A percentile compares a stretch with the other conserved stretches of the same genome.
Evolutionary conservation across 345 rosid genomes (phyloP).

Genomic region (Rhodamnia argentea): DNA sequence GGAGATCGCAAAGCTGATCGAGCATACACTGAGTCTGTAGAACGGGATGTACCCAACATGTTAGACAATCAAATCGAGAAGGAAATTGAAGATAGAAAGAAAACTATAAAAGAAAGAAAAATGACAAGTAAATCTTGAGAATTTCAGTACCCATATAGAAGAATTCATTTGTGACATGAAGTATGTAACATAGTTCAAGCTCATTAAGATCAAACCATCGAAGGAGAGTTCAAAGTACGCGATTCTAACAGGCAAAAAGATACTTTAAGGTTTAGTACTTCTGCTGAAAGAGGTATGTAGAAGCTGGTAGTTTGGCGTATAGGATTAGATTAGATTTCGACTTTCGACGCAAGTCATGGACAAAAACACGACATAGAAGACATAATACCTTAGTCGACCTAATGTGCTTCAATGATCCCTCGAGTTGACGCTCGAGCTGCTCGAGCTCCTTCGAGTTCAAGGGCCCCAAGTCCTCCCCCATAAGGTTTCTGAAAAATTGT

Average conservation of each 20-base stretch:
- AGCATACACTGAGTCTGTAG: constrained; percentile 86
- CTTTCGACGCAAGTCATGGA: not conserved
- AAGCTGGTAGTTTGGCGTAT: not conserved
- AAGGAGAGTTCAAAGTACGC: not conserved
- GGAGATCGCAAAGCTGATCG: constrained; percentile 91
- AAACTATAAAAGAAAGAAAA: not conserved
- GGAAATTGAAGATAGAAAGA: not conserved
- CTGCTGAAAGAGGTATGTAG: not conserved
- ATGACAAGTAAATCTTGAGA: not conserved
- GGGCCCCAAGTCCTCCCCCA: constrained; percentile 94
- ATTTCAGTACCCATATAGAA: not conserved
- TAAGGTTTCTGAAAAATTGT: constrained; percentile 48
- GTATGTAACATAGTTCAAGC: not conserved
- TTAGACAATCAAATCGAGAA: not conserved
- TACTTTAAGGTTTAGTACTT: not conserved
- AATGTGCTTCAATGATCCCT: constrained; percentile 75
- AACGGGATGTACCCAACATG: not conserved
- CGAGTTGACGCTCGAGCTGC: constrained; percentile 91
- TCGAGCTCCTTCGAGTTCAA: constrained; percentile 85
- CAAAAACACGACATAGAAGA: not conserved
- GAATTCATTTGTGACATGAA: not conserved
- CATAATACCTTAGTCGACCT: constrained; percentile 70
- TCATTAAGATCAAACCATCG: not conserved
- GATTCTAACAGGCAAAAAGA: not conserved
- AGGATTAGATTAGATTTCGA: not conserved